A percentile compares a stretch with the other conserved stretches of the same genome.
Conservation (phyloP, 495 filamentous ascomycete species). For the Talaromyces ruber region DNA sequence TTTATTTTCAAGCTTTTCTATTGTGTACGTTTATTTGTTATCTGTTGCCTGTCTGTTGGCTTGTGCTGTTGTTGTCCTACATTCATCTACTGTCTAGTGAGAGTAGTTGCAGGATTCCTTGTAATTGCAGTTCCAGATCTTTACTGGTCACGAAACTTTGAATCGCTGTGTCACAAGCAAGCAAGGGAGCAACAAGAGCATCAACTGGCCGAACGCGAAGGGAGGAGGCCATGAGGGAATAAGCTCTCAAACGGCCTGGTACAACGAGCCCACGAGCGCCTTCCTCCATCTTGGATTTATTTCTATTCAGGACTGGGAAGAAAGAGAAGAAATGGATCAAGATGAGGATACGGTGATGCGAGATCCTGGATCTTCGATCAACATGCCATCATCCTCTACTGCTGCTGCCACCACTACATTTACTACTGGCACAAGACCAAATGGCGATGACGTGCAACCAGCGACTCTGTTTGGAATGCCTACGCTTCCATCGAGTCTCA, state of each 20-base stretch:
- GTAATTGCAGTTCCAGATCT: not conserved
- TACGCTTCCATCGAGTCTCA: not conserved
- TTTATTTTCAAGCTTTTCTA: not conserved
- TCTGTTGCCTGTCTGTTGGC: not conserved
- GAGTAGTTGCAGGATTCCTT: not conserved
- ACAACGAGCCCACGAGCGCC: not conserved
- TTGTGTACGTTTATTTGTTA: not conserved
- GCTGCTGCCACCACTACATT: slow-evolving; percentile 12
- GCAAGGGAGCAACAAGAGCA: not conserved
- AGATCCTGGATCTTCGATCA: slow-evolving; percentile 17
- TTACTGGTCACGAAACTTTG: not conserved
- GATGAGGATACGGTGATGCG: slow-evolving; percentile 37
- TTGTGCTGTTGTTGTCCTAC: not conserved
- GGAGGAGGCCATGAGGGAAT: slow-evolving; percentile 4
- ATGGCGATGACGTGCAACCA: slow-evolving; percentile 6
- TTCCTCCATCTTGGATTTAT: not conserved
- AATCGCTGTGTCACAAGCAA: not conserved
- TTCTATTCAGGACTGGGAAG: not conserved
- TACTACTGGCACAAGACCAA: slow-evolving; percentile 12
- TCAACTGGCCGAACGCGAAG: not conserved
- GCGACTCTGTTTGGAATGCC: not conserved
- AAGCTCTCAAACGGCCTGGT: not conserved
- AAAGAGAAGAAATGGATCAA: slow-evolving; percentile 17
- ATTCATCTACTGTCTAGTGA: not conserved
- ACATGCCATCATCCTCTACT: slow-evolving; percentile 9